Evolutionary conservation across 441 rosid genomes (phyloP).

Genomic region (Euphorbia corollata): DNA sequence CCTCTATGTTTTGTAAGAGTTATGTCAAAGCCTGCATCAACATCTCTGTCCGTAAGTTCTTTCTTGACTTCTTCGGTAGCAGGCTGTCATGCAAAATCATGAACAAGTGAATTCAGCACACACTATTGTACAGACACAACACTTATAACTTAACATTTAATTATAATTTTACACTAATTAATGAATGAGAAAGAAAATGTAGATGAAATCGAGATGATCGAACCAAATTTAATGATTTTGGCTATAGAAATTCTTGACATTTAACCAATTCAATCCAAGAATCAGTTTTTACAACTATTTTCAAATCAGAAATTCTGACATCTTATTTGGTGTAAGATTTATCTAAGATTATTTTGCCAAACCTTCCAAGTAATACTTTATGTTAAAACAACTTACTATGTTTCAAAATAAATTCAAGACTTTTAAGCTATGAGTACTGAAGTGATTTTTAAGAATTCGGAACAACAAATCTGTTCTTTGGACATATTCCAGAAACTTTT

Average conservation of each 20-base stretch:
- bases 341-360: not conserved
- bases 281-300: not conserved
- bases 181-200: not conserved
- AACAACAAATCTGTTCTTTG: not conserved
- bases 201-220: not conserved
- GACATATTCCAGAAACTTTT: not conserved
- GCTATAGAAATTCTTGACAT: not conserved
- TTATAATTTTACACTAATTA: constrained; percentile 4
- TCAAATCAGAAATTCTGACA: not conserved
- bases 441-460: not conserved
- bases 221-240: not conserved
- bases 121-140: not conserved
- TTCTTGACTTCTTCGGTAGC: constrained; percentile 77
- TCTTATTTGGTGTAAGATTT: not conserved
- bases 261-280: not conserved
- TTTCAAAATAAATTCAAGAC: not conserved
- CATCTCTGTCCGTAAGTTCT: constrained; percentile 76
- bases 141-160: not conserved
- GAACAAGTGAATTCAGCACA: constrained; percentile 14
- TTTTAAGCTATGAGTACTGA: not conserved
- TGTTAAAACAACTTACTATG: not conserved
- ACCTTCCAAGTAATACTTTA: not conserved
- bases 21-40: constrained; percentile 78
- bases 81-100: constrained; percentile 45
- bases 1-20: constrained; percentile 72